phyloP scores from a whole-genome alignment of 1,139 yeast genomes.

The Yamadazyma trypodendri region DNA sequence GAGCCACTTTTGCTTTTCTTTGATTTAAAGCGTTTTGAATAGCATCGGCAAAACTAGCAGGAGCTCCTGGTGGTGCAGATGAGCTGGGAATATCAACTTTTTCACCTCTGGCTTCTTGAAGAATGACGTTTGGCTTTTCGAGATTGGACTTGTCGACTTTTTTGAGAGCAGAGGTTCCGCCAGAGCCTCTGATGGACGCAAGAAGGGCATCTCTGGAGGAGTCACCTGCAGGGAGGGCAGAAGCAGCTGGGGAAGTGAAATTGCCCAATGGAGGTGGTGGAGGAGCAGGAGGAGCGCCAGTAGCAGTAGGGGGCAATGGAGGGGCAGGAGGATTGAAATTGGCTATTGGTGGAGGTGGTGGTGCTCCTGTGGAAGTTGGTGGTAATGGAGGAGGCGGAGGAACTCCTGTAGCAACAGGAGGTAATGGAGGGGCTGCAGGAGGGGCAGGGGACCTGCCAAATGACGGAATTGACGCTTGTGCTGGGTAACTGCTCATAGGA shows the following conservation, averaged over 20 bases:
- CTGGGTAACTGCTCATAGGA: too few species aligned
- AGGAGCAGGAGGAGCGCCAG: conserved; percentile 21
- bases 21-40: conserved; percentile 80
- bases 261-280: conserved; percentile 32
- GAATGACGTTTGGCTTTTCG: conserved; percentile 70
- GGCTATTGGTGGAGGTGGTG: conserved; percentile 25
- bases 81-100: conserved; percentile 26
- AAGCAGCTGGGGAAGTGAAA: conserved; percentile 28
- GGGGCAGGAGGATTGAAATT: conserved; percentile 17
- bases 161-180: conserved; percentile 64
- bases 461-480: too few species aligned
- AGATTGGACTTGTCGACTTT: conserved; percentile 82
- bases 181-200: conserved; percentile 82
- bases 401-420: conserved; percentile 2
- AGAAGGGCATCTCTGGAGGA: conserved; percentile 76
- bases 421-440: neutral
- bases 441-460: too few species aligned
- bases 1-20: conserved; percentile 79
- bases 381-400: conserved; percentile 6
- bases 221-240: conserved; percentile 33
- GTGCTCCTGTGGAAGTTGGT: conserved; percentile 18
- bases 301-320: conserved; percentile 17
- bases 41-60: conserved; percentile 77
- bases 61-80: conserved; percentile 36
- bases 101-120: conserved; percentile 73